Evolutionary conservation across 345 rosid species (phyloP).

Genomic region (Pistacia vera): DNA sequence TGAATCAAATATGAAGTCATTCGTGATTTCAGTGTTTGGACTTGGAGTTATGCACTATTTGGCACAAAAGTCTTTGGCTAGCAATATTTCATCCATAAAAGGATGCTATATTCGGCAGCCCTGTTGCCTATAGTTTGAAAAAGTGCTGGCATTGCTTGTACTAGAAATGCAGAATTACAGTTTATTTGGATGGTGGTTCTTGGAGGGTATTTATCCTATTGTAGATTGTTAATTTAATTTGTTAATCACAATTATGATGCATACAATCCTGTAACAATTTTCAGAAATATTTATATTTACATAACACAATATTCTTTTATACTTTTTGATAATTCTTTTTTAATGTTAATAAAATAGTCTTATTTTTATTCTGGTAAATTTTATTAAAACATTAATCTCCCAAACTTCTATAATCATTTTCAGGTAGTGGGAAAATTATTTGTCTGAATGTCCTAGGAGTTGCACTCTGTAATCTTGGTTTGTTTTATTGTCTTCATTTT

Average conservation of each 20-base stretch:
- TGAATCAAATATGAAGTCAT: not conserved
- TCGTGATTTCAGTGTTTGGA: not conserved
- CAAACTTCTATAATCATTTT: not conserved
- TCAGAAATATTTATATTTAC: not conserved
- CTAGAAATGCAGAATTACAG: not conserved
- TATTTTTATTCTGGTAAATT: not conserved
- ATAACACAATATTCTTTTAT: not conserved
- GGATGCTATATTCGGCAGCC: not conserved
- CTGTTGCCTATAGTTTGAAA: not conserved
- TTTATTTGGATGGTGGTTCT: slow-evolving; percentile 1
- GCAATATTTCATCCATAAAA: not conserved
- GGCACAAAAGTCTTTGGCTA: not conserved
- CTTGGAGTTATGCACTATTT: not conserved
- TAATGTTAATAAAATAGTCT: not conserved
- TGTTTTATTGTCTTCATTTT: not conserved
- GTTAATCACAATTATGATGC: not conserved
- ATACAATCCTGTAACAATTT: not conserved
- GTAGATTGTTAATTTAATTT: not conserved
- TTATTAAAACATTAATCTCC: not conserved
- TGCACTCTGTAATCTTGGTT: not conserved
- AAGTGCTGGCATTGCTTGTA: not conserved
- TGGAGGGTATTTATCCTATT: too few species aligned
- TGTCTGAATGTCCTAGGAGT: not conserved
- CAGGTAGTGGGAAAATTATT: not conserved
- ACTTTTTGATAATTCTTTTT: not conserved